These are phyloP conservation scores for Scheffersomyces illinoinensis DNA, from an alignment of 1,139 yeast species.

Conservation along the genomic window DNA sequence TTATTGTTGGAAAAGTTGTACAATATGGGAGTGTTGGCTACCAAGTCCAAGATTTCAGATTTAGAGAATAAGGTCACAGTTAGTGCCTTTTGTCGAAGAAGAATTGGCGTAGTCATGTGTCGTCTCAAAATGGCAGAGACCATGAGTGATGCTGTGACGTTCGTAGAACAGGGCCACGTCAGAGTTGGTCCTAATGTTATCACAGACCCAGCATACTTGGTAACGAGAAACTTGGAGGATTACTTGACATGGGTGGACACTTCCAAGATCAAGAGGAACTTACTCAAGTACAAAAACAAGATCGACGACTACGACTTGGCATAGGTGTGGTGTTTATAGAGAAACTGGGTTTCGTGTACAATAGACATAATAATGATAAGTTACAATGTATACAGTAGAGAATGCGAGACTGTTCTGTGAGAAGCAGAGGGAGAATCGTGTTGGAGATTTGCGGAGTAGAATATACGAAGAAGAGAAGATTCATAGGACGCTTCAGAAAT, in stretches of 20 bases:
- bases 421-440: too few species aligned
- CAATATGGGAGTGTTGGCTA: slow-evolving; percentile 81
- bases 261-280: slow-evolving; percentile 87
- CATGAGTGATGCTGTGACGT: slow-evolving; percentile 83
- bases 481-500: too few species aligned
- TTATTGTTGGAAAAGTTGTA: slow-evolving; percentile 81
- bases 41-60: slow-evolving; percentile 89
- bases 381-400: neutral
- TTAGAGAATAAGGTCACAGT: slow-evolving; percentile 90
- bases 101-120: slow-evolving; percentile 95
- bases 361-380: neutral
- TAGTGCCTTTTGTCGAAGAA: slow-evolving; percentile 85
- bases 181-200: slow-evolving; percentile 95
- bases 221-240: slow-evolving; percentile 92
- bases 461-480: too few species aligned
- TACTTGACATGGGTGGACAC: slow-evolving; percentile 96
- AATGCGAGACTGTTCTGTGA: too few species aligned
- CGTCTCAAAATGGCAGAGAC: slow-evolving; percentile 93
- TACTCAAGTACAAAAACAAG: slow-evolving; percentile 85
- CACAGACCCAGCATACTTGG: slow-evolving; percentile 93
- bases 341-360: slow-evolving; percentile 7
- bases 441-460: too few species aligned
- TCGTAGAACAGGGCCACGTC: slow-evolving; percentile 95
- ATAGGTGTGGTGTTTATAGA: slow-evolving; percentile 14
- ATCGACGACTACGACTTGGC: slow-evolving; percentile 76